A percentile compares a stretch with the other conserved stretches of the same genome.
phyloP scores from a whole-genome alignment of 2,329 filamentous ascomycete genomes.

The Verticillium albo-atrum region DNA sequence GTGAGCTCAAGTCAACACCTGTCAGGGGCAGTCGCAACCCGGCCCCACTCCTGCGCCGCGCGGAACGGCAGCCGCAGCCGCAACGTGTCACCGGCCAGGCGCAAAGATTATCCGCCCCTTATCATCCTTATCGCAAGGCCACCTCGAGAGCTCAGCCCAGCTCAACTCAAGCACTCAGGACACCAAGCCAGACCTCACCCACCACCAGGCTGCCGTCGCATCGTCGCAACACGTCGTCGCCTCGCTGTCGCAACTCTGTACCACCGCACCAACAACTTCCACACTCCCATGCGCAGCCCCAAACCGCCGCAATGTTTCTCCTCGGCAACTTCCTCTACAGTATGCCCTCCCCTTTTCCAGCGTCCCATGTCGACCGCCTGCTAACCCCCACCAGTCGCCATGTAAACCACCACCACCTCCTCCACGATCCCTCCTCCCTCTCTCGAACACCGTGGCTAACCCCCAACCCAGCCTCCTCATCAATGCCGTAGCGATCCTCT shows the following conservation, averaged over 20 bases:
- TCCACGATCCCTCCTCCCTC: neutral
- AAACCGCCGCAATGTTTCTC: slow-evolving; percentile 54
- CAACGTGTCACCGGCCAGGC: neutral
- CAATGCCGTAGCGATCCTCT: slow-evolving; percentile 90
- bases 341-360: slow-evolving; percentile 9
- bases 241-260: neutral
- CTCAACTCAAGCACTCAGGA: neutral
- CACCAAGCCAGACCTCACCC: neutral
- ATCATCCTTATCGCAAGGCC: neutral
- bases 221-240: neutral
- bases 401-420: neutral
- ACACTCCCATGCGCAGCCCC: slow-evolving; percentile 1
- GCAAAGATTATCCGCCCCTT: neutral
- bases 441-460: neutral
- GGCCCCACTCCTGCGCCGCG: no score
- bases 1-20: no score
- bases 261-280: neutral
- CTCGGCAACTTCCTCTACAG: slow-evolving; percentile 67
- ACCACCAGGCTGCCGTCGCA: neutral
- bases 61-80: no score
- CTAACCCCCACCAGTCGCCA: slow-evolving; percentile 17
- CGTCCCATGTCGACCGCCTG: neutral
- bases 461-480: slow-evolving; percentile 66
- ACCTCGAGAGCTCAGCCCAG: neutral
- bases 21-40: neutral